These are phyloP conservation scores for Eimeria tenella DNA, from an alignment of 169 alveolate genomes.

Conservation along the genomic window DNA sequence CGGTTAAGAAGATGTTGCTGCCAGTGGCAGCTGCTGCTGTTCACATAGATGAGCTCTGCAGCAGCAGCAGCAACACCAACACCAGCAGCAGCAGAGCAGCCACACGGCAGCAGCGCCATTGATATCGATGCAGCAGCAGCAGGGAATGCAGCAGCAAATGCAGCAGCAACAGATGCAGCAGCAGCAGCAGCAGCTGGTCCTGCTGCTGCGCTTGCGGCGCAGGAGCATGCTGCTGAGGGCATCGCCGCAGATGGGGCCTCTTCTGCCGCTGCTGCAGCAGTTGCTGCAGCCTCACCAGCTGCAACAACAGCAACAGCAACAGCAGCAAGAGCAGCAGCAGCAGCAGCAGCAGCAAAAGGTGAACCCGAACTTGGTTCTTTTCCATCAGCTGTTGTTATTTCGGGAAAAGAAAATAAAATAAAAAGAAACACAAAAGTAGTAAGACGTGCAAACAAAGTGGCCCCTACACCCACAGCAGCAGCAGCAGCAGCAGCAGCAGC, in stretches of 20 bases:
- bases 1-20: no score
- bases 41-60: not conserved
- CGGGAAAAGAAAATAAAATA: not conserved
- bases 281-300: not conserved
- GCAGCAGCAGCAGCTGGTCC: not conserved
- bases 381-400: not conserved
- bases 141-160: not conserved
- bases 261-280: not conserved
- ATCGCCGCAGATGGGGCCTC: not conserved
- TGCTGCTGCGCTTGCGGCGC: not conserved
- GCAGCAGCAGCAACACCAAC: not conserved
- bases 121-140: not conserved
- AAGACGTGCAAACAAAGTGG: not conserved
- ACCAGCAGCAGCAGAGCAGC: not conserved
- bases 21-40: not conserved
- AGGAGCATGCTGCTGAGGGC: no score
- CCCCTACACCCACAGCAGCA: not conserved
- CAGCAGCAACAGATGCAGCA: not conserved
- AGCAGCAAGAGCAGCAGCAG: not conserved
- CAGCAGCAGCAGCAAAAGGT: not conserved
- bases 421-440: not conserved
- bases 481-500: slow-evolving; percentile 32
- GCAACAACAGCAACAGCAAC: not conserved
- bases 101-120: not conserved
- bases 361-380: not conserved